Evolutionary conservation across 805 yeast species (phyloP).

Genomic region (Clavispora carvajalis): DNA sequence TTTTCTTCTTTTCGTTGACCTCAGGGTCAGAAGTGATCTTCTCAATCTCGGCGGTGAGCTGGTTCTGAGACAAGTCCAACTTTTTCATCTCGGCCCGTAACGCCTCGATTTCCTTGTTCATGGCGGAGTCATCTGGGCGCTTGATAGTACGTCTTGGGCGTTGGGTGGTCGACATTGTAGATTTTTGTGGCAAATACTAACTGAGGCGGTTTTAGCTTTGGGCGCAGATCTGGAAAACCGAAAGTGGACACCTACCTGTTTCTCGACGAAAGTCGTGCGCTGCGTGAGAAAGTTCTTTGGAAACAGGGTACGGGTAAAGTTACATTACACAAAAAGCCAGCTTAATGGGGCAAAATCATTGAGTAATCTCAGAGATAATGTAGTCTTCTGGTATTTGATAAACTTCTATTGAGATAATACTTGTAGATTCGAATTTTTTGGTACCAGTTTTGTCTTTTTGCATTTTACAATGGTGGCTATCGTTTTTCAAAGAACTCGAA

Average conservation of each 20-base stretch:
- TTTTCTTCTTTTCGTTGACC: conserved; percentile 26
- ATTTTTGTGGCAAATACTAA: neutral
- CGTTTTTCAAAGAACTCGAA: too few species aligned
- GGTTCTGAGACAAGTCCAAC: conserved; percentile 50
- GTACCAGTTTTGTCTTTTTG: too few species aligned
- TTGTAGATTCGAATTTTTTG: too few species aligned
- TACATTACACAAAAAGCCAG: too few species aligned
- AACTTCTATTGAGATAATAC: too few species aligned
- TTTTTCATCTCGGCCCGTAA: conserved; percentile 58
- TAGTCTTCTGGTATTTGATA: too few species aligned
- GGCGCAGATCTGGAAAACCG: conserved; percentile 1
- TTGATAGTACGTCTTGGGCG: conserved; percentile 53
- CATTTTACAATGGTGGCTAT: too few species aligned
- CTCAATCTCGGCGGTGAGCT: conserved; percentile 51
- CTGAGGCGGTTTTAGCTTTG: neutral
- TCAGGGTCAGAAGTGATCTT: conserved; percentile 29
- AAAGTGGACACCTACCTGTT: conserved; percentile 3
- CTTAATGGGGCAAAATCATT: too few species aligned
- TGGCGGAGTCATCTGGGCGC: conserved; percentile 65
- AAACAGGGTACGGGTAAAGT: too few species aligned
- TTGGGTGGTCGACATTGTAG: conserved; percentile 14
- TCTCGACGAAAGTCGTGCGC: conserved; percentile 6
- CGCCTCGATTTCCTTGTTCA: conserved; percentile 53
- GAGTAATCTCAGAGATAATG: too few species aligned
- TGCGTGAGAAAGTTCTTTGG: neutral